phyloP scores from a whole-genome alignment of 139 green algal genomes.

The Microglena sp. region DNA sequence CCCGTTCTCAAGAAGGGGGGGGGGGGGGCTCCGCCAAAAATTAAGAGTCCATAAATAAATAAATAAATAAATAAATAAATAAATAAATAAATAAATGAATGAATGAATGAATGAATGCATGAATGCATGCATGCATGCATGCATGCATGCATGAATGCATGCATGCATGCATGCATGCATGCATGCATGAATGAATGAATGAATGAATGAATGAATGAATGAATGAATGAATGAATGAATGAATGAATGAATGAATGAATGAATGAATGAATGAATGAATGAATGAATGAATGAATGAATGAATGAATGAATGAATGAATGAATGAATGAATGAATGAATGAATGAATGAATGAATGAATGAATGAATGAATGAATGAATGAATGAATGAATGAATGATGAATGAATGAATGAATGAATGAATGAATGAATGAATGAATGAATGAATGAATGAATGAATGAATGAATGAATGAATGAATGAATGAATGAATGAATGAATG shows the following conservation, averaged over 20 bases:
- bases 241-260: not conserved
- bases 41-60: no score
- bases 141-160: not conserved
- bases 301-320: not conserved
- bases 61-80: no score
- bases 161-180: not conserved
- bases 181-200: not conserved
- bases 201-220: not conserved
- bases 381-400: not conserved
- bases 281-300: not conserved
- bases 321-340: not conserved
- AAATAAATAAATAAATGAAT: no score
- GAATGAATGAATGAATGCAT: no score
- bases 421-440: not conserved
- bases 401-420: not conserved
- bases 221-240: not conserved
- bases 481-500: no score
- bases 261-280: not conserved
- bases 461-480: no score
- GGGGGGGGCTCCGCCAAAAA: no score
- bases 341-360: not conserved
- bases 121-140: slow-evolving; percentile 42
- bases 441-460: no score
- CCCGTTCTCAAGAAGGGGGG: no score
- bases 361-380: not conserved